Evolutionary conservation across 2,329 filamentous ascomycete species (phyloP).

Genomic region (Eutypa lata): DNA sequence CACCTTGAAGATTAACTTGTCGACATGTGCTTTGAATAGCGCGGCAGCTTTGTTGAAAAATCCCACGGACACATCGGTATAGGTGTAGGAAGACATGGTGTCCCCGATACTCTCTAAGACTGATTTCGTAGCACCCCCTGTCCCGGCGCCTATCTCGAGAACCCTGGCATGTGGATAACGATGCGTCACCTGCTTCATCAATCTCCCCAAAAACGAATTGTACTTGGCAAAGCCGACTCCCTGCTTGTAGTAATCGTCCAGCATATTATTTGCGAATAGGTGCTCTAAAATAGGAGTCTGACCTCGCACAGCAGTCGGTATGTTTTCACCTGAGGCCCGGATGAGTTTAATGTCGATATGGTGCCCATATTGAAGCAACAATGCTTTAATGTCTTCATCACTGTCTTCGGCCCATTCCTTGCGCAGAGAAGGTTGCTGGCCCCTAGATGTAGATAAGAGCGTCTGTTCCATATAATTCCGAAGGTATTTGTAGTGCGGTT

Average conservation of each 20-base stretch:
- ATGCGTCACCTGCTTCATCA: constrained; percentile 30
- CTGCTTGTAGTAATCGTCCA: constrained; percentile 25
- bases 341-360: constrained; percentile 18
- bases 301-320: constrained; percentile 29
- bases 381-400: no score
- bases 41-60: constrained; percentile 34
- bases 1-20: constrained; percentile 29
- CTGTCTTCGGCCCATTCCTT: no score
- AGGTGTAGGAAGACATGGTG: constrained; percentile 38
- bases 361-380: no score
- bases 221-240: background rate
- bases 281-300: constrained; percentile 29
- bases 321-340: constrained; percentile 25
- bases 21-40: constrained; percentile 21
- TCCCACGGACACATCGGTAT: constrained; percentile 38
- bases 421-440: no score
- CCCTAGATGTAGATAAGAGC: no score
- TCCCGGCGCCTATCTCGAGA: constrained; percentile 38
- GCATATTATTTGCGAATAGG: constrained; percentile 26
- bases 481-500: no score
- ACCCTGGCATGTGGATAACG: constrained; percentile 30
- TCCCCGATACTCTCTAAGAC: constrained; percentile 29
- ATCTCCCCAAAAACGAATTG: constrained; percentile 17
- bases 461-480: no score
- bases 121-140: constrained; percentile 34